Percentiles rank a stretch among this genome's conserved stretches.
These are phyloP conservation scores for Monosporascus sp. DNA, from an alignment of 2,329 filamentous ascomycete species.

Conservation along the genomic window DNA sequence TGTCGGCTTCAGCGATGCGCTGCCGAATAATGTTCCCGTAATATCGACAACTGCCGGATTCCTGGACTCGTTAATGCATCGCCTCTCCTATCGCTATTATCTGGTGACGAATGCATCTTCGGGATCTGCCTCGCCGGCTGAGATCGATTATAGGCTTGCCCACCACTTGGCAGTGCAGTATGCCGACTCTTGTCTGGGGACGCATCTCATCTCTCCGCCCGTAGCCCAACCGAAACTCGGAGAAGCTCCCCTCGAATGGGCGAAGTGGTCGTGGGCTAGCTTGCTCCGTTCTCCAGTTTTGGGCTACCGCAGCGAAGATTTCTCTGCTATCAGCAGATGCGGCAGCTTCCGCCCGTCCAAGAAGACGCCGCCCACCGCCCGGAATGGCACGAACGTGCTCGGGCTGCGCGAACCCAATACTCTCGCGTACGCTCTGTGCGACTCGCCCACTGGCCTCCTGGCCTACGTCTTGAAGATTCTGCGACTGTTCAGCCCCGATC, in stretches of 20 bases:
- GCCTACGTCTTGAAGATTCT: conserved; percentile 47
- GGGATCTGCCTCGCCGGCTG: conserved; percentile 36
- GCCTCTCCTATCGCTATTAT: conserved; percentile 54
- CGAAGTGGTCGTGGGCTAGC: conserved; percentile 51
- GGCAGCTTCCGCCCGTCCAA: conserved; percentile 10
- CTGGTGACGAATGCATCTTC: conserved; percentile 50
- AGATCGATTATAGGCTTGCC: conserved; percentile 47
- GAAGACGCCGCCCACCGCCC: conserved; percentile 10
- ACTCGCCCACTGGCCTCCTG: conserved; percentile 54
- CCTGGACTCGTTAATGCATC: conserved; percentile 54
- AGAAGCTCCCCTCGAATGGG: conserved; percentile 41
- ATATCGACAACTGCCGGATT: conserved; percentile 48
- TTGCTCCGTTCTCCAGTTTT: conserved; percentile 43
- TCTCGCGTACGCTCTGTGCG: conserved; percentile 54
- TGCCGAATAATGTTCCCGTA: conserved; percentile 43
- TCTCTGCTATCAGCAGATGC: conserved; percentile 33
- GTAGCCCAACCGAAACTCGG: conserved; percentile 42
- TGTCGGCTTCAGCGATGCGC: conserved; percentile 61
- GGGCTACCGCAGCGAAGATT: conserved; percentile 50
- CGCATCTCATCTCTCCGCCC: conserved; percentile 55
- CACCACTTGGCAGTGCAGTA: conserved; percentile 43
- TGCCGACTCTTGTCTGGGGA: conserved; percentile 47
- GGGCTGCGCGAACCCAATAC: conserved; percentile 45
- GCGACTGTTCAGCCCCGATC: conserved; percentile 32
- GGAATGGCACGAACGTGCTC: conserved; percentile 25